These are phyloP conservation scores for Volvariella volvacea DNA, from an alignment of 1,284 basidiomycete genomes.

Conservation along the genomic window DNA sequence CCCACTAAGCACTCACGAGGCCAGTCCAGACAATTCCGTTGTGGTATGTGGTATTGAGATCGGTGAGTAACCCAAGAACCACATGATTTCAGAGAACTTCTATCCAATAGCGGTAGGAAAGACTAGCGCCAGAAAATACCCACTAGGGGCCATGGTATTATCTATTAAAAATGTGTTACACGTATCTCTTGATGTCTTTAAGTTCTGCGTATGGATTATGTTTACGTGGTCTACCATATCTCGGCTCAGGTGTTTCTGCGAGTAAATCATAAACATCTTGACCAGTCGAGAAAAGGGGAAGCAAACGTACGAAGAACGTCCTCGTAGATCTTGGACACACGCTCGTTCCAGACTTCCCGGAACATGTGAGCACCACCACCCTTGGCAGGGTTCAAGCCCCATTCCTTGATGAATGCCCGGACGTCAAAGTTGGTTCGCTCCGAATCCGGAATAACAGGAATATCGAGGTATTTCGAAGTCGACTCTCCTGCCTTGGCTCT, in stretches of 20 bases:
- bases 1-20: too few relatives aligned
- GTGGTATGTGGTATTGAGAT: too few relatives aligned
- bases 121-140: too few relatives aligned
- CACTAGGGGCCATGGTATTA: too few relatives aligned
- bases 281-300: conserved; percentile 8
- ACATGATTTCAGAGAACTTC: too few relatives aligned
- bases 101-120: too few relatives aligned
- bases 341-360: conserved; percentile 70
- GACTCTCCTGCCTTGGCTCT: conserved; percentile 21
- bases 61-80: too few relatives aligned
- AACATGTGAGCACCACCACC: conserved; percentile 82
- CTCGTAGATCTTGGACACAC: conserved; percentile 61
- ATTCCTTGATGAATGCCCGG: conserved; percentile 50
- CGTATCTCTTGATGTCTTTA: conserved; percentile 24
- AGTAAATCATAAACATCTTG: conserved; percentile 10
- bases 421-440: conserved; percentile 59
- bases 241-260: conserved; percentile 56
- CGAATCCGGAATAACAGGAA: conserved; percentile 28
- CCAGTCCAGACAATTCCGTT: too few relatives aligned
- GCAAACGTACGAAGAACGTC: conserved; percentile 59
- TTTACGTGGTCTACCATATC: conserved; percentile 57
- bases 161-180: too few relatives aligned
- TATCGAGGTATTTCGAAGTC: conserved; percentile 33
- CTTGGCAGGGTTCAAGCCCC: conserved; percentile 43
- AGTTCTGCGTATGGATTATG: conserved; percentile 47